Evolutionary conservation across 306 rosid genomes (phyloP).

Genomic region (Cucumis hystrix): DNA sequence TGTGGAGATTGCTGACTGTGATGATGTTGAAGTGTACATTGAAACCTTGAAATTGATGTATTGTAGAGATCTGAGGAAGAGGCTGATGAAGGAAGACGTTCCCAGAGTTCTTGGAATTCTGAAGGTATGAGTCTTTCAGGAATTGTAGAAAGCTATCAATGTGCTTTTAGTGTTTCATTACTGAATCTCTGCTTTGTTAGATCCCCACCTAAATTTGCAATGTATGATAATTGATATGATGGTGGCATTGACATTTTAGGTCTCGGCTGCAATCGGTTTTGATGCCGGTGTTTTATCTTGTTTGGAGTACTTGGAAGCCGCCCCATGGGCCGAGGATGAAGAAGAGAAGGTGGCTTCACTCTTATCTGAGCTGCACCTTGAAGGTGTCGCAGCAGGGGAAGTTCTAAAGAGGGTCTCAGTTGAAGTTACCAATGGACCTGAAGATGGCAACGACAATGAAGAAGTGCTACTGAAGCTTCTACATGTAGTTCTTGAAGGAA

Average conservation of each 20-base stretch:
- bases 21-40: constrained; percentile 80
- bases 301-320: constrained; percentile 95
- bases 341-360: constrained; percentile 94
- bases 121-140: constrained; percentile 31
- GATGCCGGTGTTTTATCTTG: constrained; percentile 91
- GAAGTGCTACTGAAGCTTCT: constrained; percentile 81
- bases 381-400: constrained; percentile 75
- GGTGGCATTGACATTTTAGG: constrained; percentile 24
- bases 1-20: constrained; percentile 91
- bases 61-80: constrained; percentile 77
- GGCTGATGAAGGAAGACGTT: constrained; percentile 81
- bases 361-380: constrained; percentile 81
- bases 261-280: constrained; percentile 87
- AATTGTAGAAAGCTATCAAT: neutral
- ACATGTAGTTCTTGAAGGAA: constrained; percentile 92
- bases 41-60: constrained; percentile 84
- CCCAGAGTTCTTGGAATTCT: constrained; percentile 71
- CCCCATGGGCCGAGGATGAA: constrained; percentile 97
- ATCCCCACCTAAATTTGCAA: neutral
- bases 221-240: constrained; percentile 5
- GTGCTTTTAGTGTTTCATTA: neutral
- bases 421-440: constrained; percentile 49
- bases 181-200: neutral
- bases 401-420: constrained; percentile 83
- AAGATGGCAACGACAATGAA: constrained; percentile 70